Evolutionary conservation across 805 yeast genomes (phyloP).

Genomic region (Nadsonia fulvescens): DNA sequence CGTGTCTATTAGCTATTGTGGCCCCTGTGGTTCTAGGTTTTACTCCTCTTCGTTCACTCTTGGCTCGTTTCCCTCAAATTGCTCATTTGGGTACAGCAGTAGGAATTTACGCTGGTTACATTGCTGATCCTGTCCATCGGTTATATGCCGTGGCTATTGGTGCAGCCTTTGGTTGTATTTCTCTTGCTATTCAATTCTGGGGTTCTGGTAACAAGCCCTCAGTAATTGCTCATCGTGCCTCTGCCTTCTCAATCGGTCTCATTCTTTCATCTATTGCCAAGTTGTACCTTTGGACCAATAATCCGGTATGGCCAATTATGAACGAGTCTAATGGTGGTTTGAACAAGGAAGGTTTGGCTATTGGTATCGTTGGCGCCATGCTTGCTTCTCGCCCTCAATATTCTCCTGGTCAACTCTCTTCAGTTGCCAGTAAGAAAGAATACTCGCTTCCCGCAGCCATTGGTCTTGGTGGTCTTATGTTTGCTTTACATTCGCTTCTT

Average conservation of each 20-base stretch:
- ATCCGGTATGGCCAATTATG: slow-evolving; percentile 95
- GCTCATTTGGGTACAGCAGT: slow-evolving; percentile 35
- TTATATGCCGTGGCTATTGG: slow-evolving; percentile 52
- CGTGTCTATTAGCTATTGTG: slow-evolving; percentile 36
- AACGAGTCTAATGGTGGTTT: slow-evolving; percentile 71
- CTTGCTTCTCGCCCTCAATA: slow-evolving; percentile 29
- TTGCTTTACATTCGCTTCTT: slow-evolving; percentile 52
- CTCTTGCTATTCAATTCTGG: slow-evolving; percentile 38
- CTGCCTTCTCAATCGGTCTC: slow-evolving; percentile 55
- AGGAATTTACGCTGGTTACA: slow-evolving; percentile 62
- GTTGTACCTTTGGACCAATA: slow-evolving; percentile 61
- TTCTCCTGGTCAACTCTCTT: slow-evolving; percentile 9
- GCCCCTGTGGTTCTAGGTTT: slow-evolving; percentile 41
- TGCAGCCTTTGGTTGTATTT: slow-evolving; percentile 38
- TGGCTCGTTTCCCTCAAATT: slow-evolving; percentile 30
- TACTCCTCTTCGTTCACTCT: slow-evolving; percentile 24
- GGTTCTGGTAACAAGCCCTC: slow-evolving; percentile 19
- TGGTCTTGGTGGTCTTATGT: slow-evolving; percentile 66
- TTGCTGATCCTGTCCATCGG: slow-evolving; percentile 51
- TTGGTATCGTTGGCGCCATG: slow-evolving; percentile 49
- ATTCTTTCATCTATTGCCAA: slow-evolving; percentile 58
- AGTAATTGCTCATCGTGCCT: slow-evolving; percentile 24
- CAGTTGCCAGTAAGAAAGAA: slow-evolving; percentile 11
- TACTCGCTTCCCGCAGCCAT: slow-evolving; percentile 28
- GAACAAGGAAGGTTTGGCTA: slow-evolving; percentile 46